Base-by-base conservation (phyloP, 306 rosid species). In the Ormosia emarginata region DNA sequence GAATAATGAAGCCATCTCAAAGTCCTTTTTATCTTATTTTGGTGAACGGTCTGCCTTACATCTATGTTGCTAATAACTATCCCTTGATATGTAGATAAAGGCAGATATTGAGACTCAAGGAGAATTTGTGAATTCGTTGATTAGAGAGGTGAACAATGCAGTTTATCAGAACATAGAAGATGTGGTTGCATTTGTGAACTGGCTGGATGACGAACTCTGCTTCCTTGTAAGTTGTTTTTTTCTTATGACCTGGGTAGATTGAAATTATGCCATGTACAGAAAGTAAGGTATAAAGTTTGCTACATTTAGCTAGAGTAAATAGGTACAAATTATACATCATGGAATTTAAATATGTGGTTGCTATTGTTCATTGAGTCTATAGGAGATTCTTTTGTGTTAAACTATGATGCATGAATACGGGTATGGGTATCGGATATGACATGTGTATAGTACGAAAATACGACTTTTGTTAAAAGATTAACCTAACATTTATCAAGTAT, bases 201-300 rank as follows among this genome's bases (percentile, higher is more conserved):
- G 99, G 99, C 91, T 95, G 49, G 99, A 95, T 55, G 99, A 95
- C 18, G 99, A 95, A 87, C 98, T 95, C 30, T 91, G 97, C 93
- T 95, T 95, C 91, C 99, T 95, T 83, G 99, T 95, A 88, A 86
- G 95, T 84, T 65, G 3, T 14, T 29, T 33, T 58, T 59, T 76
- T 17, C 74, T 43, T 63, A 57, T 64, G 13, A 1, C 32, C n/a
- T 43, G 4, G 46, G 14, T 34, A 71, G 66, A 14, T 69, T 75
- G 75, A 70, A 70, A 30, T 49, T 41, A 65, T 41, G 50, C 30
- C 62, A 52, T 58, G 46, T 46, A 55, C 8, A 59, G 4, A 55
- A 41, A 50, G 40, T 39, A 58, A 17, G 41, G 66, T 41, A 52
- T 71, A 33, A 49, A 39, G 11, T 14, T 47, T 14, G 15, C 67